Evolutionary conservation across 257 asterid species (phyloP), one percentile per base, ranked within the genome.

Genomic region (Parsonsia alboflavescens): DNA sequence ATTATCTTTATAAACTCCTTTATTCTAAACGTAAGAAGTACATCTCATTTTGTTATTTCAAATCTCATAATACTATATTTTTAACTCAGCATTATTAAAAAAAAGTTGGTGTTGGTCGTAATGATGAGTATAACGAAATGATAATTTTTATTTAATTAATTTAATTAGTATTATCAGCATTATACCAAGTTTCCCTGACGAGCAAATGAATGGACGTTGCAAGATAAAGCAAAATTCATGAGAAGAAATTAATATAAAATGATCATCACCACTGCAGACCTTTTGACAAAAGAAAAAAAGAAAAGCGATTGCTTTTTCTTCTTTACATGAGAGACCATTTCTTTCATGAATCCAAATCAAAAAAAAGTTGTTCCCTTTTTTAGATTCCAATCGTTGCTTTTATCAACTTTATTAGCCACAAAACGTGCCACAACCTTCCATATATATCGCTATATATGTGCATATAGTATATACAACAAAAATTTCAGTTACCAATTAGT

Each of bases 211-310:
- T 46, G 50, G 50, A 46, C 50, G 9, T 8, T 10, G 0, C 13
- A 46, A 8, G 50, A 46, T 46, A 8, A 1, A 33, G 9, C 13
- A 17, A 50, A 50, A 63, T 19, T 24, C 12, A 58, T 7, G 26
- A 39, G 36, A 26, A 54, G 67, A 52, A 62, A 56, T 33, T 1
- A 33, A 33, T 33, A 33, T 1, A 48, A 30, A 10, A 28, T 44
- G 71, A 7, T 16, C 46, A n/a, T n/a, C n/a, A n/a, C n/a, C n/a
- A 70, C 76, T 77, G 80, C 56, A 70, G 68, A 62, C 68, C 64
- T 77, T 77, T 77, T 77, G 80, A 77, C 76, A 77, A 77, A 77
- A 62, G 15, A 19, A 21, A 62, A 77, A 76, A 46, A 62, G 50
- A 77, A 76, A 46, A 62, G 50, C 49, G 1, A 7, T 59, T 5